Base-by-base conservation (phyloP, 805 yeast species). In the Metschnikowia corniflorae region DNA sequence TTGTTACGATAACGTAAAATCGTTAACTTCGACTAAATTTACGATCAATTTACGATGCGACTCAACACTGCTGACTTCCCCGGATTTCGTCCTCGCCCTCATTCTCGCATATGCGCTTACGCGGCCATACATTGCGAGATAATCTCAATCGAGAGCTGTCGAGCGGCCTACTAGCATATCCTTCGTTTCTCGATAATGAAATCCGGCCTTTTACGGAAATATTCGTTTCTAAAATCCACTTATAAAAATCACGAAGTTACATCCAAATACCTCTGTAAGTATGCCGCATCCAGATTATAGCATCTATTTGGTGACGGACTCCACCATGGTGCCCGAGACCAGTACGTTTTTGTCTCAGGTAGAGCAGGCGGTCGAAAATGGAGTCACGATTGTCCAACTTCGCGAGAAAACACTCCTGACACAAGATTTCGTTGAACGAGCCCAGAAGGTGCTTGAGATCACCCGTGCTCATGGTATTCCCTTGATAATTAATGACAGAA, bases 361-460 rank as follows among this genome's bases (percentile, higher is more conserved):
- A 4, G 66, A 71, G 45, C 67, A 60, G 16, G 77, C 94, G 0
- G 63, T 87, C 22, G 60, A 70, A 5, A 78, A 77, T 35, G 96
- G 96, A 3, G 89, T 77, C 5, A 86, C 95, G 0, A 47, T 87
- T 12, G 82, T 88, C 2, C 97, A 88, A 59, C 63, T 89, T 35
- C 75, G 97, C 33, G 97, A 89, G 54, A 88, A 88, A 57, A 60
- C 73, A 1, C 57, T 78, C 7, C 82, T 76, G 40, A 86, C 96
- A 0, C 65, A 74, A 18, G 80, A 68, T 4, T 87, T 88, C 54
- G 68, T 86, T 16, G 65, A 63, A 26, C 63, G 78, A 29, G 96
- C 95, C 1, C 29, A 50, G 15, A 58, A 61, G 25, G 74, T 88
- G 15, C 86, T 82, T 44, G 63, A 66, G 33, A 46, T 88, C 31